Evolutionary conservation across 345 rosid genomes (phyloP), one percentile per base, ranked within the genome.

Genomic region (Arabidopsis arenosa): DNA sequence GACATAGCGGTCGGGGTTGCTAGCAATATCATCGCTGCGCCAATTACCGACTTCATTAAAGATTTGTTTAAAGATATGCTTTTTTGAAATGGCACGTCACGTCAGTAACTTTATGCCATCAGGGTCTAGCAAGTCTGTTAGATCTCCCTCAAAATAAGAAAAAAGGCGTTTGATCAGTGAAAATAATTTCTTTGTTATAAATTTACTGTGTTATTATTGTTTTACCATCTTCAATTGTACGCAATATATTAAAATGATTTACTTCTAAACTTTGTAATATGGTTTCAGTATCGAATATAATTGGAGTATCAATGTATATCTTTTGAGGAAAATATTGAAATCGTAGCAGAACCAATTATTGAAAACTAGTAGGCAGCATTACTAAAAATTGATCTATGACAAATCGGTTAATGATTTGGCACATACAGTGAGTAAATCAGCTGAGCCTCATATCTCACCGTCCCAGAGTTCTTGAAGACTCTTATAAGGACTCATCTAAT

Each of bases 381-480:
- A 60, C 39, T 59, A 13, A 23, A 39, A 23, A 51, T 3, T 33
- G 36, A 33, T 33, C 36, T 33, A 33, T 33, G 45, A 55, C 67
- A 72, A 41, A 44, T 9, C 47, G 36, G 15, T 71, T 26, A 71
- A 14, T 35, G 64, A 61, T 72, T n/a, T 61, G 61, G 36, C 23
- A 54, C 23, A 33, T 9, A 1, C 48, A 49, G 12, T 49, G 61
- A 68, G 10, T n/a, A 23, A 53, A 18, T 51, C 56, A 10, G 53
- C 4, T 47, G 47, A 55, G 47, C 32, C 54, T 86, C 77, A 89
- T 53, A 90, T 74, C 82, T 92, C 92, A 63, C 92, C 96, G 47
- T 90, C 92, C 97, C 93, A 90, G 9, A 90, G 81, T 26, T 92
- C 87, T 75, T 88, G 90, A 21, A 86, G 30, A 53, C 79, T 82